phyloP scores from a whole-genome alignment of 2,329 filamentous ascomycete genomes.

The Penicillium concentricum region DNA sequence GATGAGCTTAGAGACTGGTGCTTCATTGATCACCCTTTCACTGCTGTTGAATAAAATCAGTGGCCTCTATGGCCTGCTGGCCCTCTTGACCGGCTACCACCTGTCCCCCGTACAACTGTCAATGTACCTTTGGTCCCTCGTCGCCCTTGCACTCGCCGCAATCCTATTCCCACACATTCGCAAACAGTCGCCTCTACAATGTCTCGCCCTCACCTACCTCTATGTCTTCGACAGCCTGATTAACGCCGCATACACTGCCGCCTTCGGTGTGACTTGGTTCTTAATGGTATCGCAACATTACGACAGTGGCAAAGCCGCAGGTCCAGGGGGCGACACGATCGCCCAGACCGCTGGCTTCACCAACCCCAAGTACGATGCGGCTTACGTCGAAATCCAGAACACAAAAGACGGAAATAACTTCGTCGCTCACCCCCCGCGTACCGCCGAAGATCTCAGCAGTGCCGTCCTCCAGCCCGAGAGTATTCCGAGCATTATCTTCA shows the following conservation, averaged over 20 bases:
- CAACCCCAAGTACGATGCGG: slow-evolving; percentile 60
- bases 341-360: slow-evolving; percentile 65
- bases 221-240: slow-evolving; percentile 80
- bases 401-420: slow-evolving; percentile 44
- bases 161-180: slow-evolving; percentile 78
- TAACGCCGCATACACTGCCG: slow-evolving; percentile 77
- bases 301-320: slow-evolving; percentile 44
- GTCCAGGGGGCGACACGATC: slow-evolving; percentile 57
- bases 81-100: slow-evolving; percentile 80
- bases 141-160: slow-evolving; percentile 65
- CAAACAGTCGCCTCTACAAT: slow-evolving; percentile 73
- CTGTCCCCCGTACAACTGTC: slow-evolving; percentile 80
- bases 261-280: slow-evolving; percentile 86
- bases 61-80: slow-evolving; percentile 85
- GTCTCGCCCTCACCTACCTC: slow-evolving; percentile 77
- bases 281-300: slow-evolving; percentile 64
- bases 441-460: slow-evolving; percentile 56
- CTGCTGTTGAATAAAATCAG: slow-evolving; percentile 91
- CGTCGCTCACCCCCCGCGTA: slow-evolving; percentile 48
- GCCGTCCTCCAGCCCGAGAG: slow-evolving; percentile 65
- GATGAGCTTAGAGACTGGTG: slow-evolving; percentile 81
- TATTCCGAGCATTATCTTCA: slow-evolving; percentile 74
- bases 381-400: slow-evolving; percentile 53
- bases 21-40: slow-evolving; percentile 78
- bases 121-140: slow-evolving; percentile 86